Evolutionary conservation across 2,329 filamentous ascomycete genomes (phyloP).

Genomic region (Pseudonectria foliicola): DNA sequence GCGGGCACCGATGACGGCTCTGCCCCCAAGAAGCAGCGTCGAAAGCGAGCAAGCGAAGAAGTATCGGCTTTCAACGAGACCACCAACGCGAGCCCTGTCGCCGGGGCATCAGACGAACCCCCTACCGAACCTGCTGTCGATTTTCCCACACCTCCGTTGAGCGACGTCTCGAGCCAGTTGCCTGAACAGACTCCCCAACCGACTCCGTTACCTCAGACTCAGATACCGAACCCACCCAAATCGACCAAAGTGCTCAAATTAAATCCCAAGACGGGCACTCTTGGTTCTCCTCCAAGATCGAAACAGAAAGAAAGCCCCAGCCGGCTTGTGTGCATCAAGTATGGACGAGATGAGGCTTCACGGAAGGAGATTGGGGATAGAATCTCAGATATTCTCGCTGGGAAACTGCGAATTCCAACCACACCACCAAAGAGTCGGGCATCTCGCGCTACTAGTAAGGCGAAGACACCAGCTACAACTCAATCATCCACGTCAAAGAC

Average conservation of each 20-base stretch:
- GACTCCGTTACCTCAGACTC: slow-evolving; percentile 1
- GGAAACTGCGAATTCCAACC: slow-evolving; percentile 20
- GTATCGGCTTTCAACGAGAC: slow-evolving; percentile 4
- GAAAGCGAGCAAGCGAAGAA: slow-evolving; percentile 14
- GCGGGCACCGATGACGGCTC: slow-evolving; percentile 13
- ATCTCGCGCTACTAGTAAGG: slow-evolving; percentile 17
- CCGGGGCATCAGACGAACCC: slow-evolving; percentile 8
- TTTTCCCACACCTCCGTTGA: slow-evolving; percentile 10
- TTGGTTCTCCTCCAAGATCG: slow-evolving; percentile 52
- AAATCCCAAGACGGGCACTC: slow-evolving; percentile 54
- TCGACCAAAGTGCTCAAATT: slow-evolving; percentile 47
- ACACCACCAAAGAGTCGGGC: slow-evolving; percentile 20
- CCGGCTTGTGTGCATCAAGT: slow-evolving; percentile 49
- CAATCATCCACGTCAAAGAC: slow-evolving; percentile 19
- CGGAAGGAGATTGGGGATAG: slow-evolving; percentile 46
- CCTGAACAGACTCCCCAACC: slow-evolving; percentile 1
- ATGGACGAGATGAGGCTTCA: slow-evolving; percentile 43
- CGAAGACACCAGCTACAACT: slow-evolving; percentile 16
- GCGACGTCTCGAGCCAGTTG: slow-evolving; percentile 6
- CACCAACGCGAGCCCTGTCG: slow-evolving; percentile 4
- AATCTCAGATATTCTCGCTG: slow-evolving; percentile 56
- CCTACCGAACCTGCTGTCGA: slow-evolving; percentile 2
- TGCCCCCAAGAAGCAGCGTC: slow-evolving; percentile 21
- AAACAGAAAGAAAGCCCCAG: slow-evolving; percentile 34
- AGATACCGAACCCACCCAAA: slow-evolving; percentile 17